Evolutionary conservation across 2,329 filamentous ascomycete species (phyloP).

Genomic region (Drechslerella stenobrocha): DNA sequence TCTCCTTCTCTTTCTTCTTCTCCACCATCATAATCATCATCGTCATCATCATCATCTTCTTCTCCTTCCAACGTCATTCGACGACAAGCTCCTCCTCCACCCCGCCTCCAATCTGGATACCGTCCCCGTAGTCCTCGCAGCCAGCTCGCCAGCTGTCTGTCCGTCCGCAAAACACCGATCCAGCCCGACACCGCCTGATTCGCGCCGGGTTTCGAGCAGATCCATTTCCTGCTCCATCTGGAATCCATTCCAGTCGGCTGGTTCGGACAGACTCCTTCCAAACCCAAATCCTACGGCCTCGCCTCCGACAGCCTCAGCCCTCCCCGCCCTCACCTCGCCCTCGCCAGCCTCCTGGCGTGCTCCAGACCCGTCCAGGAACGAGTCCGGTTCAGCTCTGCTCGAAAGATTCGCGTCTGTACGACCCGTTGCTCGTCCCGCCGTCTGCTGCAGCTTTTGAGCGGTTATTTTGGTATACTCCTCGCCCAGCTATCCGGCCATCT

Average conservation of each 20-base stretch:
- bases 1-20: slow-evolving; percentile 16
- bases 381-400: neutral
- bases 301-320: slow-evolving; percentile 1
- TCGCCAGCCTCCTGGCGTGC: neutral
- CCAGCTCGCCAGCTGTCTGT: slow-evolving; percentile 1
- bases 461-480: slow-evolving; percentile 39
- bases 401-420: neutral
- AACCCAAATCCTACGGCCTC: slow-evolving; percentile 12
- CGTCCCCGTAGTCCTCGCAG: slow-evolving; percentile 5
- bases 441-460: slow-evolving; percentile 19
- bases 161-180: slow-evolving; percentile 9
- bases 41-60: slow-evolving; percentile 22
- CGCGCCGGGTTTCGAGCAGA: slow-evolving; percentile 32
- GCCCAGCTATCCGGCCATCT: neutral
- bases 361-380: neutral
- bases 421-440: neutral
- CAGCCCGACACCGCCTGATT: slow-evolving; percentile 15
- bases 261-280: slow-evolving; percentile 11
- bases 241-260: slow-evolving; percentile 18
- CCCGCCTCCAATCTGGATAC: slow-evolving; percentile 18
- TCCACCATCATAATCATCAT: slow-evolving; percentile 31
- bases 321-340: slow-evolving; percentile 7
- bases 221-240: slow-evolving; percentile 16
- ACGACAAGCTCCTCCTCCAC: too few relatives aligned
- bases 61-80: slow-evolving; percentile 42